Conservation (phyloP, 805 yeast genomes). For the Cyberlindnera xylosilytica region DNA sequence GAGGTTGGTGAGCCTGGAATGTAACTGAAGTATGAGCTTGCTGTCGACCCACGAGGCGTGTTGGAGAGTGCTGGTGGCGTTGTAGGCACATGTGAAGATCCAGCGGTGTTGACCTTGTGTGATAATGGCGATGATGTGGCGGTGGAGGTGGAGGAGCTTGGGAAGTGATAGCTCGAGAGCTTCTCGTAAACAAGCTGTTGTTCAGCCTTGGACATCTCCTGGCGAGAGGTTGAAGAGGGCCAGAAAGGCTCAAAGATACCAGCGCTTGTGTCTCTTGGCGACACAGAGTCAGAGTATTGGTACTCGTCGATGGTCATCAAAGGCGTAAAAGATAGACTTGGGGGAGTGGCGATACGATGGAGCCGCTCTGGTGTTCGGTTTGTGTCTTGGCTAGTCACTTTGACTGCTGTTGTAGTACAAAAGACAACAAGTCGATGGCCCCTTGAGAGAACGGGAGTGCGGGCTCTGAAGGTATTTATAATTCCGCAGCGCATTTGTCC, state of each 20-base stretch:
- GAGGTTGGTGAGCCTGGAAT: neutral
- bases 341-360: neutral
- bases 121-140: too few relatives aligned
- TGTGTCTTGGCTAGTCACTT: too few relatives aligned
- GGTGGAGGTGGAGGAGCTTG: too few relatives aligned
- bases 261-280: slow-evolving; percentile 5
- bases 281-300: slow-evolving; percentile 3
- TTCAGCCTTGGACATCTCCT: neutral
- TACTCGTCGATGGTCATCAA: slow-evolving; percentile 9
- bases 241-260: neutral
- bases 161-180: slow-evolving; percentile 16
- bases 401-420: too few relatives aligned
- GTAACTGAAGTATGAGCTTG: neutral
- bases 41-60: neutral
- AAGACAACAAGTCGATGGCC: too few relatives aligned
- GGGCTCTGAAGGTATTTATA: too few relatives aligned
- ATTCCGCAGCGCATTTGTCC: too few relatives aligned
- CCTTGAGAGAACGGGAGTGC: too few relatives aligned
- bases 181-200: slow-evolving; percentile 3
- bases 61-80: slow-evolving; percentile 4
- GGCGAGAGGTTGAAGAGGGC: neutral
- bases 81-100: too few relatives aligned
- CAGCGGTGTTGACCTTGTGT: too few relatives aligned
- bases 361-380: too few relatives aligned
- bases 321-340: neutral